Base-by-base conservation (phyloP, 2,329 filamentous ascomycete genomes). In the Cercospora beticola region DNA sequence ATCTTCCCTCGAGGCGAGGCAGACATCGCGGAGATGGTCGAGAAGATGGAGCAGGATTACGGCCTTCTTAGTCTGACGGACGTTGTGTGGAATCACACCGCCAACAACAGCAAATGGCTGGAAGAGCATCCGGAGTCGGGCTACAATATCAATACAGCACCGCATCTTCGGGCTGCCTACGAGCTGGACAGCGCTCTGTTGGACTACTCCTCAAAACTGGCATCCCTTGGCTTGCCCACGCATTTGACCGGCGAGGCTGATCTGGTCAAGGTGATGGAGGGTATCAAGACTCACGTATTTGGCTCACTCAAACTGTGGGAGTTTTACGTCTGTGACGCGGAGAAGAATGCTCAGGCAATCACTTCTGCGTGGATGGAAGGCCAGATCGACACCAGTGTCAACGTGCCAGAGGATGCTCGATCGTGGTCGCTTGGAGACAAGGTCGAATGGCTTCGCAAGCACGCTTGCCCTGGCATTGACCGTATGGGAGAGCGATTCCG, bases 81-180 rank as follows among this genome's bases (percentile, higher is more conserved):
- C 79, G 94, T 99, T 70, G 96, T 99, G 56, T 93, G 95, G 84
- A 99, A 99, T 77, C 95, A 99, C 82, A 99, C 95, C 4, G 94
- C 95, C 6, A 88, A 97, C 83, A 98, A 98, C 81, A 96, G 92
- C 81, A 88, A 90, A 75, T 99, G 95, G 95, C 86, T 99, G 10
- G 86, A 96, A 77, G 91, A 96, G 69, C 94, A 99, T 77, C 95
- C 96, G 0, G 95, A 99, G 75, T 91, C 93, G 56, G 95, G 95
- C 16, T 99, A 99, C 85, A 99, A 96, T 78, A 84, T 97, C 72
- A 89, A 89, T 49, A 98, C 94, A 0, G 94, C 95, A 0, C 95
- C 95, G 9, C 88, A 87, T 84, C 79, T 90, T 46, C 83, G 86
- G 73, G 81, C 87, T 54, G 87, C 88, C 4, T 83, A 97, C 16